phyloP scores from a whole-genome alignment of 768 basidiomycete species.

The Mycena indigotica region DNA sequence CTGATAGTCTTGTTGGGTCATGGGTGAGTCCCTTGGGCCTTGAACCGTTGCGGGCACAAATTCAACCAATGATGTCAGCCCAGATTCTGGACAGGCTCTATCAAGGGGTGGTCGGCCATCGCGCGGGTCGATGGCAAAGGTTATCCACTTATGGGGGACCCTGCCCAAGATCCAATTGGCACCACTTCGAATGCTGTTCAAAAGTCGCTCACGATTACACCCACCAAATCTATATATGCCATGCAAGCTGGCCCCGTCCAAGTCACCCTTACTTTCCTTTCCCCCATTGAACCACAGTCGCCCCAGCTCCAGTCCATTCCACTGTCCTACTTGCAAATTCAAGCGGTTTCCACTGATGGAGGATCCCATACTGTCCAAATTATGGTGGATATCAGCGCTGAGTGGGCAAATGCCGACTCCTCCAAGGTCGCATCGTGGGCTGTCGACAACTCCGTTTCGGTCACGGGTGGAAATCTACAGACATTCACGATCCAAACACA shows the following conservation, averaged over 20 bases:
- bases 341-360: slow-evolving; percentile 33
- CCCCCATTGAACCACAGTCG: background rate
- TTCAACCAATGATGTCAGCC: background rate
- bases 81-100: background rate
- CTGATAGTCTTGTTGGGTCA: background rate
- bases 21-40: background rate
- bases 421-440: too few species aligned
- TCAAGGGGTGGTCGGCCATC: background rate
- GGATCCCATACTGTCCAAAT: slow-evolving; percentile 33
- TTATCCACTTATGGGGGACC: background rate
- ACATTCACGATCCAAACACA: too few species aligned
- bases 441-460: too few species aligned
- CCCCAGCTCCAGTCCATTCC: slow-evolving; percentile 40
- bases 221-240: background rate
- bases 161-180: background rate
- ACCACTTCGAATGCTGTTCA: background rate
- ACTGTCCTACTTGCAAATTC: slow-evolving; percentile 37
- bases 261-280: background rate
- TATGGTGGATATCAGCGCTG: slow-evolving; percentile 41
- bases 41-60: background rate
- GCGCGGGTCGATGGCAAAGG: background rate
- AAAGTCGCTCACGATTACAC: background rate
- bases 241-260: background rate
- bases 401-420: too few species aligned
- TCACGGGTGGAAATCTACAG: too few species aligned